phyloP scores from a whole-genome alignment of 139 green algal genomes.

The Chlorella vulgaris region DNA sequence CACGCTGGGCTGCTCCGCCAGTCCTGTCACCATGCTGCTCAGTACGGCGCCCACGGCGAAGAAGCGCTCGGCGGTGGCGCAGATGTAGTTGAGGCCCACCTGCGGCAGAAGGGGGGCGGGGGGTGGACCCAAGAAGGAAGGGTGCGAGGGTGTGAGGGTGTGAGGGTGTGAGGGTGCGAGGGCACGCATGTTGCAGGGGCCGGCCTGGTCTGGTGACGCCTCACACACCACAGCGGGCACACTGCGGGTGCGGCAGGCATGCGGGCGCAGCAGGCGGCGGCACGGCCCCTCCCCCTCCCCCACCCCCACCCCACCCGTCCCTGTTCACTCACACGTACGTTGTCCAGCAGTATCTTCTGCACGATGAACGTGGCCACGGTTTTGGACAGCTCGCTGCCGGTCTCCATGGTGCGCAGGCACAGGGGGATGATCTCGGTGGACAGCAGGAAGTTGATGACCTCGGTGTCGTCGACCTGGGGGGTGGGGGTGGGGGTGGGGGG shows the following conservation, averaged over 20 bases:
- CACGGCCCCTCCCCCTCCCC: background rate
- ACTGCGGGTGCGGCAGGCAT: too few relatives aligned
- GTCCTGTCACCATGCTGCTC: conserved; percentile 85
- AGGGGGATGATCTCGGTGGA: conserved; percentile 99
- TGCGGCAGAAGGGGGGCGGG: conserved; percentile 20
- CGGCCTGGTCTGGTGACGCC: too few relatives aligned
- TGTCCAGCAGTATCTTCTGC: conserved; percentile 98
- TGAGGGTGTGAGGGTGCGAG: background rate
- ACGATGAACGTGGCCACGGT: conserved; percentile 99
- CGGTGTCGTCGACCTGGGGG: conserved; percentile 90
- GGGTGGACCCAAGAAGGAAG: too few relatives aligned
- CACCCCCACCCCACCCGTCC: background rate
- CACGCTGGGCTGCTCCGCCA: conserved; percentile 85
- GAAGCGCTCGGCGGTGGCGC: conserved; percentile 97
- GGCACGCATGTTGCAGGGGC: background rate
- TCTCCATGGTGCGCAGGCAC: conserved; percentile 99
- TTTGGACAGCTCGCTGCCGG: conserved; percentile 98
- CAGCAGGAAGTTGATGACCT: conserved; percentile 99
- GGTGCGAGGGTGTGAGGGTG: background rate
- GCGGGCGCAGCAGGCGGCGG: too few relatives aligned
- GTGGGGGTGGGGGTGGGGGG: background rate
- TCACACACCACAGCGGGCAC: too few relatives aligned
- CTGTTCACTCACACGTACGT: conserved; percentile 55
- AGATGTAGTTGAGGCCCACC: conserved; percentile 97
- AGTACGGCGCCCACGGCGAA: conserved; percentile 96